A percentile compares a stretch with the other conserved stretches of the same genome.
Conservation (phyloP, 2,329 filamentous ascomycete genomes). For the Dothidotthia symphoricarpi region DNA sequence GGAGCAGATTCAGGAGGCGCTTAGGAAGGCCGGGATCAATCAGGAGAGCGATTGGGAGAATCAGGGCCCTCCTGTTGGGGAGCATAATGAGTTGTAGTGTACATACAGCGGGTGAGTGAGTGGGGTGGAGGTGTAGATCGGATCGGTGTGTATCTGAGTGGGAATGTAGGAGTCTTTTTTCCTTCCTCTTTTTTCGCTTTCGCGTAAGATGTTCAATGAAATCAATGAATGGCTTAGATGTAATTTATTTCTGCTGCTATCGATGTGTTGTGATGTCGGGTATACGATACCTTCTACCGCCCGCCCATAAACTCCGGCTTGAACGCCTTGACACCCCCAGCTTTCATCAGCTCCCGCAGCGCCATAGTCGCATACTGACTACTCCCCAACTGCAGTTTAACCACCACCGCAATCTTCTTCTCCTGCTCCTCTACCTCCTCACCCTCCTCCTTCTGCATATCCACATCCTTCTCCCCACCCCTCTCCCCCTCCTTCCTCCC, state of each 20-base stretch:
- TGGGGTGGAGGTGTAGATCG: no score
- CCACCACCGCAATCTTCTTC: conserved; percentile 63
- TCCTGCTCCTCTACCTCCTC: conserved; percentile 21
- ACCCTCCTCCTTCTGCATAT: conserved; percentile 22
- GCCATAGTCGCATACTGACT: conserved; percentile 87
- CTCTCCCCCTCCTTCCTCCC: conserved; percentile 54
- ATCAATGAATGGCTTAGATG: no score
- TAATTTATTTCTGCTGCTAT: no score
- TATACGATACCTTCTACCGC: conserved; percentile 18
- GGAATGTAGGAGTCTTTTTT: not conserved
- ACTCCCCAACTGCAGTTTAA: conserved; percentile 73
- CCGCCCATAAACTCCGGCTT: conserved; percentile 62
- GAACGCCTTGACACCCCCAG: conserved; percentile 59
- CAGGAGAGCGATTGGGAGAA: conserved; percentile 26
- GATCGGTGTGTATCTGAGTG: no score
- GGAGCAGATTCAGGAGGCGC: conserved; percentile 31
- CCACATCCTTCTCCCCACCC: conserved; percentile 47
- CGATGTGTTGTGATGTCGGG: no score
- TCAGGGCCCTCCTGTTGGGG: conserved; percentile 39
- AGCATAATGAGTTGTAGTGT: conserved; percentile 30
- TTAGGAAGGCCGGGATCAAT: conserved; percentile 34
- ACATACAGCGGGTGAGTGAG: no score
- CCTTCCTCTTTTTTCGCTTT: no score
- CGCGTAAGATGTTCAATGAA: no score
- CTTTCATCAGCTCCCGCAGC: conserved; percentile 72